Evolutionary conservation across 106 monocot species (phyloP), one percentile per base, ranked within the genome.

Genomic region (Gastrodia elata): DNA sequence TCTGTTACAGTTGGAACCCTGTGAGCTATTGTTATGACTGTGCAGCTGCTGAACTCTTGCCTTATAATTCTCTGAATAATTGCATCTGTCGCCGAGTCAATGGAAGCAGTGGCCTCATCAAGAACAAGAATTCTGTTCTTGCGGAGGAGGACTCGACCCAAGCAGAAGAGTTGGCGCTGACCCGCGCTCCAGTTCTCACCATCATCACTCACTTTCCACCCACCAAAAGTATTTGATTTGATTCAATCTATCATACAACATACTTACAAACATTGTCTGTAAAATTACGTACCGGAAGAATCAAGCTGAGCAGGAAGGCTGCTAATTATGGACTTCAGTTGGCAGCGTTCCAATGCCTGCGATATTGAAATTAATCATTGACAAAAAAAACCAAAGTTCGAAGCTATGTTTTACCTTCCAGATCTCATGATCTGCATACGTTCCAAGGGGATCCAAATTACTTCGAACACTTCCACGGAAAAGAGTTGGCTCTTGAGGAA

Each of bases 131-230:
- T 85, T 71, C 49, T 93, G 82, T 85, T 93, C 80, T 67, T 89
- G 6, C 74, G 59, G 0, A 93, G 77, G 41, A 89, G 83, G 38
- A 85, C 87, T 11, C 87, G 77, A 3, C 89, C 93, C 9, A 93
- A 79, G 56, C 93, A 93, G 72, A 93, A 85, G 64, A 93, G 85
- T 28, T 93, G 93, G 2, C 87, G 77, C 46, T 93, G 89, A 8
- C 93, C 93, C 6, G 72, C 85, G 30, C 93, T 93, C 87, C 87
- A 93, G 64, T 89, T 93, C 27, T 87, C 89, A 3, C 93, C 93
- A 68, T 85, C 87, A 64, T 93, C 93, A n/a, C 75, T 87, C 65
- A 89, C 93, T 89, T 68, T 71, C 13, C 65, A 44, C 48, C 7
- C 4, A 32, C 61, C 28, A 61, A n/a, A 3, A n/a, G n/a, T n/a